Conservation (phyloP, 345 rosid species). For the Anastatica hierochuntica region DNA sequence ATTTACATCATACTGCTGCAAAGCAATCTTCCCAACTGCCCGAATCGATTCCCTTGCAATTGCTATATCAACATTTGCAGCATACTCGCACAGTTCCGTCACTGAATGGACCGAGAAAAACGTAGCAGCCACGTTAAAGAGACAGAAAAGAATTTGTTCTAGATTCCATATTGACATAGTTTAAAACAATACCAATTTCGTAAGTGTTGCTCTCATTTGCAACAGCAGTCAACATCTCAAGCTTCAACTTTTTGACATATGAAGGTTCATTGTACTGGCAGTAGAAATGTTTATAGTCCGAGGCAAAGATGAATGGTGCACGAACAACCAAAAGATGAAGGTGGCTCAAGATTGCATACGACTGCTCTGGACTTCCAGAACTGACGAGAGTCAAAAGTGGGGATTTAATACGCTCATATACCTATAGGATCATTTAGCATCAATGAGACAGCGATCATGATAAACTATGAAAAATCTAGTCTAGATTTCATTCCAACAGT, state of each 20-base stretch:
- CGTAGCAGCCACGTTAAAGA: conserved; percentile 12
- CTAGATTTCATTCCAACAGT: neutral
- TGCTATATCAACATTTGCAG: conserved; percentile 92
- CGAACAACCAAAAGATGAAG: conserved; percentile 96
- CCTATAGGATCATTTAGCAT: conserved; percentile 38
- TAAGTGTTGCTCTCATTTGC: conserved; percentile 97
- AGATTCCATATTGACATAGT: neutral
- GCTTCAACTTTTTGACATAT: conserved; percentile 95
- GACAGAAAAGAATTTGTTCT: conserved; percentile 5
- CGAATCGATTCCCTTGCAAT: conserved; percentile 97
- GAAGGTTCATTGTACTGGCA: conserved; percentile 97
- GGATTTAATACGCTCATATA: conserved; percentile 96
- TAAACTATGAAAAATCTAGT: neutral
- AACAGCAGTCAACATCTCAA: conserved; percentile 98
- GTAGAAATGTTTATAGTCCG: conserved; percentile 91
- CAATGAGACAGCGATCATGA: conserved; percentile 7
- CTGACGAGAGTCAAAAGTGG: conserved; percentile 92
- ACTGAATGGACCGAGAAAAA: conserved; percentile 43
- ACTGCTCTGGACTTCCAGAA: conserved; percentile 98
- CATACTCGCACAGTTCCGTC: conserved; percentile 95
- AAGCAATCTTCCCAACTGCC: conserved; percentile 96
- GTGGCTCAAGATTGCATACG: conserved; percentile 94
- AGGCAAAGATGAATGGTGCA: conserved; percentile 83
- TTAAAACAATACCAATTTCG: conserved; percentile 70
- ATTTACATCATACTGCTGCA: conserved; percentile 98